A percentile compares a stretch with the other conserved stretches of the same genome.
Conservation (phyloP, 192 early-diverging fungal genomes). For the Umbelopsis isabellina region DNA sequence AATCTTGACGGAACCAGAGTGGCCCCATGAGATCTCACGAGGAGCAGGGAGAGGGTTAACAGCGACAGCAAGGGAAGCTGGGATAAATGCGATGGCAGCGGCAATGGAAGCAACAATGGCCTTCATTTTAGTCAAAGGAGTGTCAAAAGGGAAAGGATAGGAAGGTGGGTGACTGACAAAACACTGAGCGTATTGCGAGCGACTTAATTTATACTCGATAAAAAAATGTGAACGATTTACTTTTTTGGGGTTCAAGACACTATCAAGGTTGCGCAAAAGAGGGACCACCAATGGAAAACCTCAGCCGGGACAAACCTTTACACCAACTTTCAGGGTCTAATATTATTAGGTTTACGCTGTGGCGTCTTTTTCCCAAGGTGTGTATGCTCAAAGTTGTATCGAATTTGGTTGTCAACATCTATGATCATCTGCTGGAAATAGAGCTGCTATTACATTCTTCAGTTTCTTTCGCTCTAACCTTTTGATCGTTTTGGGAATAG, state of each 20-base stretch:
- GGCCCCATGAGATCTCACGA: constrained; percentile 36
- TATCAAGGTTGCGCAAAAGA: background rate
- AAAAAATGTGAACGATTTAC: background rate
- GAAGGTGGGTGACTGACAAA: background rate
- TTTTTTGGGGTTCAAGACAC: background rate
- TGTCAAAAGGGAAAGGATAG: background rate
- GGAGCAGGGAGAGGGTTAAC: constrained; percentile 50
- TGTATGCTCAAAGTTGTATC: background rate
- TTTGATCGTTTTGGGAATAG: background rate
- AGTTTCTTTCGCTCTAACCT: background rate
- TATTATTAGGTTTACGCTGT: constrained; percentile 11
- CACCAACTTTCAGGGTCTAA: constrained; percentile 9
- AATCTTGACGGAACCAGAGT: constrained; percentile 38
- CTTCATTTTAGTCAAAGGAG: constrained; percentile 20
- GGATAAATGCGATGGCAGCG: constrained; percentile 47
- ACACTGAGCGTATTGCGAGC: background rate
- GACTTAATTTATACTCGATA: constrained; percentile 14
- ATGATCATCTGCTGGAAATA: background rate
- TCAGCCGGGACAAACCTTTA: background rate
- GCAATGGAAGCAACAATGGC: constrained; percentile 30
- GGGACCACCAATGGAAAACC: background rate
- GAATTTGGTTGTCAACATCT: background rate
- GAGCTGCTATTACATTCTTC: background rate
- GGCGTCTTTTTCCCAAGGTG: constrained; percentile 13
- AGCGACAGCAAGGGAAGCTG: constrained; percentile 34